Conservation (phyloP, 2,329 filamentous ascomycete genomes). For the Penicillium sp. region DNA sequence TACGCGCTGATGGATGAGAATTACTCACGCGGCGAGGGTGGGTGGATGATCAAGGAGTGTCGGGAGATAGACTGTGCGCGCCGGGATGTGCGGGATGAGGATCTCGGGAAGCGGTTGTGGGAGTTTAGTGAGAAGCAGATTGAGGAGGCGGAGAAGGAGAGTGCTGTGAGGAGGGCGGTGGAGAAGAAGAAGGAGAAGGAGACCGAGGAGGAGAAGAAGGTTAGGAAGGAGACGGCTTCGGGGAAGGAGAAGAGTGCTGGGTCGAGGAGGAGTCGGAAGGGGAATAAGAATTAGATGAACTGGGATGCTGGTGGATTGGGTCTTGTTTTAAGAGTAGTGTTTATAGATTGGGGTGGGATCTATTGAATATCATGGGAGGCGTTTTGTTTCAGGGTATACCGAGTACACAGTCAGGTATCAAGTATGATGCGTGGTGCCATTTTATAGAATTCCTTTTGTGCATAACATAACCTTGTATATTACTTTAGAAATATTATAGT, state of each 20-base stretch:
- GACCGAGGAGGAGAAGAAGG: constrained; percentile 32
- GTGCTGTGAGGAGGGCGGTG: constrained; percentile 66
- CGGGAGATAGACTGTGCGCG: constrained; percentile 74
- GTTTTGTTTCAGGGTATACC: background rate
- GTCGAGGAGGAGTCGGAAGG: constrained; percentile 49
- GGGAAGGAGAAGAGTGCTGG: constrained; percentile 43
- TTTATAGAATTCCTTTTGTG: background rate
- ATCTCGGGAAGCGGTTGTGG: constrained; percentile 84
- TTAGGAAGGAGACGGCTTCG: constrained; percentile 27
- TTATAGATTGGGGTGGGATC: background rate
- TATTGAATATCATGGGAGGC: background rate
- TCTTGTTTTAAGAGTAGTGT: background rate
- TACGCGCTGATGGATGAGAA: constrained; percentile 82
- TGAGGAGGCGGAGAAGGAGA: constrained; percentile 79
- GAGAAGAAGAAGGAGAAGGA: constrained; percentile 64
- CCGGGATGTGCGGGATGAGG: constrained; percentile 77
- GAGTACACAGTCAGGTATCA: background rate
- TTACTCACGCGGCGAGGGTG: constrained; percentile 69
- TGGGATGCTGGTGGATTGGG: too few relatives aligned
- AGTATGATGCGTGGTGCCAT: background rate
- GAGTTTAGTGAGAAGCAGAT: constrained; percentile 85
- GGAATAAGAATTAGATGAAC: constrained; percentile 28
- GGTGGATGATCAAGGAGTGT: constrained; percentile 86
- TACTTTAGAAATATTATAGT: background rate
- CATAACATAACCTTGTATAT: background rate